Percentiles rank a stretch among this genome's conserved stretches.
Conservation (phyloP, 2,329 filamentous ascomycete species). For the Camptophora hylomeconis region DNA sequence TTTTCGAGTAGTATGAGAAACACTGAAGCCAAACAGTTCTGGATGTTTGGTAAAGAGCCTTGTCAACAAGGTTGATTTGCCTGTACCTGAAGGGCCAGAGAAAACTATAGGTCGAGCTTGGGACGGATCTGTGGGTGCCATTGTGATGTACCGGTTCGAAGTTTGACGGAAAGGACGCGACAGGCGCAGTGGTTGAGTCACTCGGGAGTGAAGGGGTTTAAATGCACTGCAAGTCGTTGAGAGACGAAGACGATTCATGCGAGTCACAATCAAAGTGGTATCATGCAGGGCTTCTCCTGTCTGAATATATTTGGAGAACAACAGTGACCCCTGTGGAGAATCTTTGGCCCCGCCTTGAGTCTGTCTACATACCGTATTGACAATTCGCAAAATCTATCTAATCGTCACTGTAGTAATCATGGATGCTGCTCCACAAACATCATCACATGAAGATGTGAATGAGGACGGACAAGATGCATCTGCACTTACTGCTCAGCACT, state of each 20-base stretch:
- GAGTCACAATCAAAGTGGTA: too few relatives aligned
- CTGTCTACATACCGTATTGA: too few relatives aligned
- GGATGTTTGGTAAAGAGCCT: conserved; percentile 29
- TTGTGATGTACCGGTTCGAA: conserved; percentile 1
- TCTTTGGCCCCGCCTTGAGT: too few relatives aligned
- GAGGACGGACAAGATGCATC: neutral
- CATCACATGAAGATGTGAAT: neutral
- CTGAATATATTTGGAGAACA: too few relatives aligned
- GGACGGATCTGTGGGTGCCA: conserved; percentile 8
- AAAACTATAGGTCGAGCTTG: conserved; percentile 26
- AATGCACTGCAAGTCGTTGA: too few relatives aligned
- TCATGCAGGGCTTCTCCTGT: too few relatives aligned
- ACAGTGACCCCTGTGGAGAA: too few relatives aligned
- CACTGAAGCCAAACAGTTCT: conserved; percentile 29
- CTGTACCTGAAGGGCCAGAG: conserved; percentile 28
- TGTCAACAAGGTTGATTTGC: conserved; percentile 31
- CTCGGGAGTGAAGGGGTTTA: neutral
- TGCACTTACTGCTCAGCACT: neutral
- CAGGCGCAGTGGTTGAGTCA: neutral
- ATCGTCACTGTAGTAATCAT: too few relatives aligned
- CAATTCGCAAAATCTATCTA: too few relatives aligned
- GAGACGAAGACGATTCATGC: too few relatives aligned
- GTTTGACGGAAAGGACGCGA: neutral
- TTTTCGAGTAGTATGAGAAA: conserved; percentile 62
- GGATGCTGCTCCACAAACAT: neutral